A percentile compares a stretch with the other conserved stretches of the same genome.
Conservation (phyloP, 2,329 filamentous ascomycete species). For the Rhynchosporium graminicola region DNA sequence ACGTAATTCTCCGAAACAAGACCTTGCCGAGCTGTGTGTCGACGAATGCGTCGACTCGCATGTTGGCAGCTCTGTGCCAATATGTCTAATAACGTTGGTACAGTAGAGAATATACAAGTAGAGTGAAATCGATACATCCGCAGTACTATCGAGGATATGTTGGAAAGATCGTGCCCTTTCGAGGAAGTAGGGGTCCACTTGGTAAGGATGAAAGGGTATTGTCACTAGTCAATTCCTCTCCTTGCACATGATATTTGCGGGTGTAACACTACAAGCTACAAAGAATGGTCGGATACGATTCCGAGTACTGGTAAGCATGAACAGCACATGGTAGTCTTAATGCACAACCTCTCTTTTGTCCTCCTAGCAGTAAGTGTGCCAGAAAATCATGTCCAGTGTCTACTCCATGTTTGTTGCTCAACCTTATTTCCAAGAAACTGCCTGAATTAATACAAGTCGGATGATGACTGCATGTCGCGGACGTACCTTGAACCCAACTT, state of each 20-base stretch:
- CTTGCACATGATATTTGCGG: constrained; percentile 9
- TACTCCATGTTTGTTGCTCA: constrained; percentile 70
- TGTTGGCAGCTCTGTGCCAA: background rate
- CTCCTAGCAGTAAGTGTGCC: background rate
- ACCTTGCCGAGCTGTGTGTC: background rate
- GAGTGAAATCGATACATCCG: constrained; percentile 3
- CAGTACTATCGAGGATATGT: constrained; percentile 5
- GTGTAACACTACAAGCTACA: constrained; percentile 7
- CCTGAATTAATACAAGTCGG: constrained; percentile 14
- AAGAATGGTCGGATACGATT: constrained; percentile 11
- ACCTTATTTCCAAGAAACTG: constrained; percentile 49
- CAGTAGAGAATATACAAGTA: background rate
- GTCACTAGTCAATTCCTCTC: constrained; percentile 10
- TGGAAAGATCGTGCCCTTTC: background rate
- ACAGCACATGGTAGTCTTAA: constrained; percentile 6
- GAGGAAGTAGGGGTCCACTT: constrained; percentile 11
- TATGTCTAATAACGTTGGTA: background rate
- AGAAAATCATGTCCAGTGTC: constrained; percentile 67
- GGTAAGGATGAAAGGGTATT: background rate
- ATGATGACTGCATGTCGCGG: constrained; percentile 7
- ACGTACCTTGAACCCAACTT: constrained; percentile 69
- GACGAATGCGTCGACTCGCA: background rate
- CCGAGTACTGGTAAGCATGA: constrained; percentile 9
- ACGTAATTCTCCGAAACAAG: background rate
- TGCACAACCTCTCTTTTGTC: constrained; percentile 11